Evolutionary conservation across 768 basidiomycete genomes (phyloP), one percentile per base, ranked within the genome.

Genomic region (Clitopilus hobsonii): DNA sequence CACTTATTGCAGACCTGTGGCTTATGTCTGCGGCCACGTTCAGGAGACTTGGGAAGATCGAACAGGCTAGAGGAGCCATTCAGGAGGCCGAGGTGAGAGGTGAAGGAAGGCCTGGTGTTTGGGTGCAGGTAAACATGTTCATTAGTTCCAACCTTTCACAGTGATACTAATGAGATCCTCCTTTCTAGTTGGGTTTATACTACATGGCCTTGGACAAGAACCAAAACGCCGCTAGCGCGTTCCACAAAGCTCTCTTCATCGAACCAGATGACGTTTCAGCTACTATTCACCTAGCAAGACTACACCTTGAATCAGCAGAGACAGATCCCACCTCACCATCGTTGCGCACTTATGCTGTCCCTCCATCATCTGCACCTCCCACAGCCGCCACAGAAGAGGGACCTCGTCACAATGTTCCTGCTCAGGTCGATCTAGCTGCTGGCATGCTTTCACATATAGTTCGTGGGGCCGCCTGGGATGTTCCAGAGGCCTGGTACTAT

Each of bases 1-100:
- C 84, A 23, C 70, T 97, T 25, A 72, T 97, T 56, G 90, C 88
- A 55, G 85, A 93, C 61, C 71, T 98, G 6, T 99, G 97, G 97
- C 71, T 97, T 5, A 91, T 93, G 81, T 90, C 88, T 6, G 92
- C 96, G 0, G 94, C 97, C 14, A 97, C 92, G 0, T 98, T 98
- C 74, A 78, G 97, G 47, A 74, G 97, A 56, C 73, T 89, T 53
- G 91, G 91, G 10, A 94, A 94, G 72, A 80, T 91, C 53, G 95
- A 97, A 56, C 92, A 98, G 62, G 86, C 91, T 0, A 84, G 85
- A 51, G 95, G 85, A 10, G 88, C 96, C 1, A 94, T 98, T 45
- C 92, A 94, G 65, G 96, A 99, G 69, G 97, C 96, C 0, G 96
- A 99, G 67, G 85, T 88, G 3, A 78, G 83, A 59, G 92, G 96